A percentile compares a stretch with the other conserved stretches of the same genome.
Conservation (phyloP, 192 early-diverging fungal species). For the Coemansia sp. region DNA sequence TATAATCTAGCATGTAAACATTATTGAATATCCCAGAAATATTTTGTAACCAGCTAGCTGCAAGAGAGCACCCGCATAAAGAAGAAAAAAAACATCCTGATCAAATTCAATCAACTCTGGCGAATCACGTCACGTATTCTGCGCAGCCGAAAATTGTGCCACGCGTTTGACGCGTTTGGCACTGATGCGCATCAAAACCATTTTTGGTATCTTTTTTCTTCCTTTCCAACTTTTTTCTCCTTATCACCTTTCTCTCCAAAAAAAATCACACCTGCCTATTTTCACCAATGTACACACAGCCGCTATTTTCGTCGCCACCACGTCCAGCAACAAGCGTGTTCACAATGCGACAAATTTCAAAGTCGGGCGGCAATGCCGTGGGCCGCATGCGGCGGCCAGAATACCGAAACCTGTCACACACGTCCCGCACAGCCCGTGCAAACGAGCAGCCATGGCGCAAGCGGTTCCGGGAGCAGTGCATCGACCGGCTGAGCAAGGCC, state of each 20-base stretch:
- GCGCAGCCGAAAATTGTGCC: not conserved
- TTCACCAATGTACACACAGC: slow-evolving; percentile 11
- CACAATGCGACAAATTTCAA: slow-evolving; percentile 19
- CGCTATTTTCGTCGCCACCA: slow-evolving; percentile 42
- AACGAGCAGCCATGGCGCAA: slow-evolving; percentile 44
- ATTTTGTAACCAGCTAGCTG: too few relatives aligned
- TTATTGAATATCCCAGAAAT: too few relatives aligned
- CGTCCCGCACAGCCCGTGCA: slow-evolving; percentile 24
- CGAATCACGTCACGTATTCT: too few relatives aligned
- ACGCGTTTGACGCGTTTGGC: not conserved
- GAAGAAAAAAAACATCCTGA: too few relatives aligned
- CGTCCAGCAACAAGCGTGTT: slow-evolving; percentile 13
- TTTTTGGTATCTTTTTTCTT: not conserved
- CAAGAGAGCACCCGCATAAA: too few relatives aligned
- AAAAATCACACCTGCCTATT: not conserved
- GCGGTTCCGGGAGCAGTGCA: slow-evolving; percentile 42
- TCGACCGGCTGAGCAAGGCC: slow-evolving; percentile 29
- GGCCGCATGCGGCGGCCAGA: slow-evolving; percentile 14
- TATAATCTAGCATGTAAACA: too few relatives aligned
- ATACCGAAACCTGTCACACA: slow-evolving; percentile 35
- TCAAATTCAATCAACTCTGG: too few relatives aligned
- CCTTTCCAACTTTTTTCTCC: not conserved
- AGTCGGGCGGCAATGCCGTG: slow-evolving; percentile 25
- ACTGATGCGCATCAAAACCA: not conserved
- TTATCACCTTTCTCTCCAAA: not conserved